phyloP scores from a whole-genome alignment of 2,329 filamentous ascomycete species.

The Lachnellula cervina region DNA sequence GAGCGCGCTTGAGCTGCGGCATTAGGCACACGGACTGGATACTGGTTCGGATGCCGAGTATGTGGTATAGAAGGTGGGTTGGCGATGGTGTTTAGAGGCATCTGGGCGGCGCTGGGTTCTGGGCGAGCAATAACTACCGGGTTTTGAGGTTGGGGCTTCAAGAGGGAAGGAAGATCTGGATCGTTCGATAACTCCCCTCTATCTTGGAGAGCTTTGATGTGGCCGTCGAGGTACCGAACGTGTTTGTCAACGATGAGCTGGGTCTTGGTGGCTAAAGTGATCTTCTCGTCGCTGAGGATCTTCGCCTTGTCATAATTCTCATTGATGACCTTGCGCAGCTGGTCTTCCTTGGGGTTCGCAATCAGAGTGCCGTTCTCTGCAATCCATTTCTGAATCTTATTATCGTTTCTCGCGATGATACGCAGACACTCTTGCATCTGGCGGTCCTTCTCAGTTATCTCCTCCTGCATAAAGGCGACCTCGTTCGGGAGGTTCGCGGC shows the following conservation, averaged over 20 bases:
- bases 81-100: conserved; percentile 22
- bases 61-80: conserved; percentile 22
- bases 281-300: conserved; percentile 69
- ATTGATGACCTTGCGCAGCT: conserved; percentile 58
- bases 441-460: conserved; percentile 75
- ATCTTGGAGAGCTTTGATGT: conserved; percentile 58
- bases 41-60: conserved; percentile 27
- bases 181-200: conserved; percentile 46
- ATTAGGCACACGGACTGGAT: conserved; percentile 19
- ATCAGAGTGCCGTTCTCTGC: conserved; percentile 69
- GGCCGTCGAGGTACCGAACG: conserved; percentile 55
- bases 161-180: conserved; percentile 56
- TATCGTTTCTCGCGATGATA: conserved; percentile 67
- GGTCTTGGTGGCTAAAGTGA: conserved; percentile 62
- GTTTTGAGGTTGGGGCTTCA: conserved; percentile 53
- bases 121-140: conserved; percentile 32
- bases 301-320: conserved; percentile 67
- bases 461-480: conserved; percentile 76
- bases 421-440: conserved; percentile 64
- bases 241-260: conserved; percentile 58
- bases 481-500: conserved; percentile 78
- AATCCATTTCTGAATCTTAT: conserved; percentile 75
- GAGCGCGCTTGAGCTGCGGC: conserved; percentile 19
- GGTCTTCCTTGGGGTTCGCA: conserved; percentile 70
- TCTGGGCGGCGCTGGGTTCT: conserved; percentile 15